A percentile compares a stretch with the other conserved stretches of the same genome.
These are phyloP conservation scores for Piper betle DNA, from an alignment of 164 flowering plant species.

Conservation along the genomic window DNA sequence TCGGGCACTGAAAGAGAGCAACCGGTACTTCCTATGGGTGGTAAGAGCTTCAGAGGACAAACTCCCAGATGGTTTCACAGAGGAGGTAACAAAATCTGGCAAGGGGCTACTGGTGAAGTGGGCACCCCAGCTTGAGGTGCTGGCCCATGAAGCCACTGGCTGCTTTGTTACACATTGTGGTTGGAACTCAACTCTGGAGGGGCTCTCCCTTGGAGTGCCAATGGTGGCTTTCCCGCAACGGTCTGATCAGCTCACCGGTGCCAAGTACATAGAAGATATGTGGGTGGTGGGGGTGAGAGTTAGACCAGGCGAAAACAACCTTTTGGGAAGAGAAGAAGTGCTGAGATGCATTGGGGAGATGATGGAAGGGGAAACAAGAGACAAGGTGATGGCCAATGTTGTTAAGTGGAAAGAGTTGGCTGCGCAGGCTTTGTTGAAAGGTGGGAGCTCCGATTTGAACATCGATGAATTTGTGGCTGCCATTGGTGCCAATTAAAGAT, in stretches of 20 bases:
- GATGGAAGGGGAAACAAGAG: slow-evolving; percentile 17
- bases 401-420: slow-evolving; percentile 16
- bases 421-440: slow-evolving; percentile 9
- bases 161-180: slow-evolving; percentile 7
- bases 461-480: slow-evolving; percentile 12
- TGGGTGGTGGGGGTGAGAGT: slow-evolving; percentile 1
- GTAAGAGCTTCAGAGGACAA: slow-evolving; percentile 1
- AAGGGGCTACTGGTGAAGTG: slow-evolving; percentile 4
- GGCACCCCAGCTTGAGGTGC: slow-evolving; percentile 5
- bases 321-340: slow-evolving; percentile 18
- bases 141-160: slow-evolving; percentile 3
- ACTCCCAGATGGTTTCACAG: background rate
- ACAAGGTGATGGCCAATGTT: slow-evolving; percentile 17
- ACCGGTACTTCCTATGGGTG: slow-evolving; percentile 22
- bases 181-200: slow-evolving; percentile 7
- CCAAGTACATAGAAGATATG: slow-evolving; percentile 3
- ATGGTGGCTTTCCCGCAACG: slow-evolving; percentile 3
- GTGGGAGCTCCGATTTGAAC: slow-evolving; percentile 17
- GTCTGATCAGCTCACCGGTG: slow-evolving; percentile 5
- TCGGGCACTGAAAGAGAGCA: slow-evolving; percentile 2
- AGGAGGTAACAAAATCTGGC: background rate
- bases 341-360: slow-evolving; percentile 21
- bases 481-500: background rate
- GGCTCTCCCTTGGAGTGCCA: background rate
- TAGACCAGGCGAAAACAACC: slow-evolving; percentile 6